Conservation (phyloP, 2,329 filamentous ascomycete genomes). For the Hypoxylon sp. region DNA sequence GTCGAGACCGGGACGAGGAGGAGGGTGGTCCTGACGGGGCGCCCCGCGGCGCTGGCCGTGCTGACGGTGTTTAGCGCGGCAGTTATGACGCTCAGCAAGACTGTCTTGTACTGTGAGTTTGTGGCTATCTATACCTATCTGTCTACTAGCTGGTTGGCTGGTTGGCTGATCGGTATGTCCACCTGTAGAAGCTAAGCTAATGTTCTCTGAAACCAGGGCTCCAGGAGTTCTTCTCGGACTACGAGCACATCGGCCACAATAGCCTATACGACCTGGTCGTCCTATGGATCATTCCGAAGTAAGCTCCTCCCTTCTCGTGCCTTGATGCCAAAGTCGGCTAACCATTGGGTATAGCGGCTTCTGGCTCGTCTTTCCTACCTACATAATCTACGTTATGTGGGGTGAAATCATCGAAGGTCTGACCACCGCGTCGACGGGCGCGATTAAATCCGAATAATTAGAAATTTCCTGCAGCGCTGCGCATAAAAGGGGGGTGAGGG, state of each 20-base stretch:
- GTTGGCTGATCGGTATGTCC: no score
- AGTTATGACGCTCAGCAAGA: constrained; percentile 72
- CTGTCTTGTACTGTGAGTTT: constrained; percentile 68
- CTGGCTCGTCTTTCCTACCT: constrained; percentile 66
- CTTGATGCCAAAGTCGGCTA: neutral
- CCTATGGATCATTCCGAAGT: constrained; percentile 71
- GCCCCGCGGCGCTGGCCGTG: constrained; percentile 58
- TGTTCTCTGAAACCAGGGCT: constrained; percentile 56
- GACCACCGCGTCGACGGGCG: constrained; percentile 51
- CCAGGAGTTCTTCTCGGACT: constrained; percentile 67
- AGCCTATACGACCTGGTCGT: constrained; percentile 56
- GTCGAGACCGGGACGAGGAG: constrained; percentile 26
- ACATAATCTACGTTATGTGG: constrained; percentile 64
- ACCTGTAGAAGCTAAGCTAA: no score
- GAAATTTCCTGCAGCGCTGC: neutral
- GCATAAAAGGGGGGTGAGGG: neutral
- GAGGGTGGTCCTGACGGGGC: constrained; percentile 57
- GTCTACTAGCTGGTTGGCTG: no score
- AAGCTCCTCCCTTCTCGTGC: constrained; percentile 45
- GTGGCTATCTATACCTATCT: neutral
- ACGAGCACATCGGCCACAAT: constrained; percentile 70
- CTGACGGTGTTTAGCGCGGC: constrained; percentile 64
- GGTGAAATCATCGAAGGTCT: constrained; percentile 62
- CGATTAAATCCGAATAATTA: constrained; percentile 56
- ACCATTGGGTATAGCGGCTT: constrained; percentile 59